Conservation (phyloP, 2,329 filamentous ascomycete species). For the Xylaria multiplex region DNA sequence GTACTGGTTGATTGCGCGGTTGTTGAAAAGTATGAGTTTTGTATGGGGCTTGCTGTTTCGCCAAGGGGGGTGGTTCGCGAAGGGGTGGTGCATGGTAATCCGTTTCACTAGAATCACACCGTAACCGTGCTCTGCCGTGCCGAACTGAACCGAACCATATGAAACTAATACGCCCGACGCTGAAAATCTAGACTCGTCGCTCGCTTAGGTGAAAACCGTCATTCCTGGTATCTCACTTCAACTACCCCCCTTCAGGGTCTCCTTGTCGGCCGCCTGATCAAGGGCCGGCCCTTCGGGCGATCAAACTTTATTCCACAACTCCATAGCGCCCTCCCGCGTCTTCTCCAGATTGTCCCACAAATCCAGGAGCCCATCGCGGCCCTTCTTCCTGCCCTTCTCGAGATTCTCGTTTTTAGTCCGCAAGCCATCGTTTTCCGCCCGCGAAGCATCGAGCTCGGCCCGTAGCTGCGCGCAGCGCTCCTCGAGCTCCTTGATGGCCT, state of each 20-base stretch:
- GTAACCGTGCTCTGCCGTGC: no score
- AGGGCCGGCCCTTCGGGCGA: no score
- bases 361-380: slow-evolving; percentile 20
- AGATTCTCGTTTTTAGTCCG: slow-evolving; percentile 49
- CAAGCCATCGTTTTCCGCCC: slow-evolving; percentile 44
- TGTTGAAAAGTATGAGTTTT: no score
- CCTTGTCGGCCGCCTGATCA: no score
- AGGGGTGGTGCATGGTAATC: no score
- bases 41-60: no score
- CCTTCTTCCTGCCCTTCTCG: slow-evolving; percentile 50
- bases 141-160: neutral
- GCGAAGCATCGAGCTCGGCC: slow-evolving; percentile 11
- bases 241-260: no score
- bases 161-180: neutral
- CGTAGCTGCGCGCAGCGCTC: slow-evolving; percentile 52
- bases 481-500: slow-evolving; percentile 71
- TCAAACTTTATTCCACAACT: slow-evolving; percentile 21
- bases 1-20: no score
- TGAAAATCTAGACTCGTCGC: neutral
- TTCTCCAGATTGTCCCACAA: slow-evolving; percentile 50
- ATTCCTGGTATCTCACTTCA: no score
- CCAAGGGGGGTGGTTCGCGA: no score
- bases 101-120: neutral
- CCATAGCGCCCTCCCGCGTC: slow-evolving; percentile 39
- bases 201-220: neutral